A percentile compares a stretch with the other conserved stretches of the same genome.
Conservation (phyloP, 1,284 basidiomycete genomes). For the Acaromyces ingoldii region DNA sequence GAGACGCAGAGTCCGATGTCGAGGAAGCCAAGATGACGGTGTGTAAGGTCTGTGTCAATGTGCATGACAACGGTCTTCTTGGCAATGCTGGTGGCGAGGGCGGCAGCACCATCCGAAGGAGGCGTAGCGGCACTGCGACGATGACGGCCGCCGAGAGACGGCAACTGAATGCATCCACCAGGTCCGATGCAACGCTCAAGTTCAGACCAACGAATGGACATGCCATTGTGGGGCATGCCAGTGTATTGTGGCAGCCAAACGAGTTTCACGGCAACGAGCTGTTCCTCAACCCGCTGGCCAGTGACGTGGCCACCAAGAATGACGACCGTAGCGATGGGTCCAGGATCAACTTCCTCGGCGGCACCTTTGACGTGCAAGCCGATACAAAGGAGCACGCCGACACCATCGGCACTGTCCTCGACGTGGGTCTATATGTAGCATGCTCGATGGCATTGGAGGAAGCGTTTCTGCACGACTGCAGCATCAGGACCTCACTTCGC, state of each 20-base stretch:
- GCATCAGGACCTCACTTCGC: no score
- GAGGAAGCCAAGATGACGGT: slow-evolving; percentile 1
- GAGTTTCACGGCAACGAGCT: slow-evolving; percentile 26
- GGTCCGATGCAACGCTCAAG: not conserved
- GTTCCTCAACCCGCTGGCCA: slow-evolving; percentile 11
- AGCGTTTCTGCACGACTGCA: slow-evolving; percentile 30
- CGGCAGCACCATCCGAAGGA: no score
- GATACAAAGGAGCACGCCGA: slow-evolving; percentile 15
- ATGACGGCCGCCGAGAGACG: not conserved
- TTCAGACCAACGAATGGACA: not conserved
- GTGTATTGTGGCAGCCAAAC: slow-evolving; percentile 22
- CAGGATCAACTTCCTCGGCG: slow-evolving; percentile 26
- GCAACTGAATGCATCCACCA: not conserved
- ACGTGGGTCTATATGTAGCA: slow-evolving; percentile 28
- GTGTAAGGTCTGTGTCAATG: not conserved
- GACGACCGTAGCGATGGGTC: slow-evolving; percentile 11
- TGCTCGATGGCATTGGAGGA: slow-evolving; percentile 41
- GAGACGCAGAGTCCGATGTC: not conserved
- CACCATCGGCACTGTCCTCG: slow-evolving; percentile 16
- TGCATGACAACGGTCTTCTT: not conserved
- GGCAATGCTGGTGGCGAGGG: no score
- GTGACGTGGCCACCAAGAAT: not conserved
- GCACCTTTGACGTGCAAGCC: slow-evolving; percentile 28
- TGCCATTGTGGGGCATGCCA: not conserved
- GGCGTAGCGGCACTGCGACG: not conserved